Base-by-base conservation (phyloP, 164 flowering plant genomes). In the Magnolia officinalis region DNA sequence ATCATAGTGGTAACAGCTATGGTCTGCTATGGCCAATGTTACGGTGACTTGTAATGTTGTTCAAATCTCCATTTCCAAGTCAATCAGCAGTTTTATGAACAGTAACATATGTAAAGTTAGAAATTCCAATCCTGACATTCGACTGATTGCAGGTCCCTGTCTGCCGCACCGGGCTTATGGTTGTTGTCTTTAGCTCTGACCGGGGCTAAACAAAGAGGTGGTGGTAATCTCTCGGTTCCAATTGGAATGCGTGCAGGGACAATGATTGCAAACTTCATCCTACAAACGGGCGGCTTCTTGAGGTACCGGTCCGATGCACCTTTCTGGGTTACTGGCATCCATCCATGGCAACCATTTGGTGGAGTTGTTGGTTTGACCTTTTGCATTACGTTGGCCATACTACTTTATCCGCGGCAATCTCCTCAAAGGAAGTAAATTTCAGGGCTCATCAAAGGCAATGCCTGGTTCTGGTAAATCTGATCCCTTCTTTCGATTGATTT, bases 161-260 rank as follows among this genome's bases (percentile, higher is more conserved):
- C 55, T 78, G 90, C 90, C 52, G 80, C 91, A 13, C 99, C 99
- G 4, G 97, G 96, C 73, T 82, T 92, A 51, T 94, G 93, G 95
- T 80, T 92, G 64, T 80, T 93, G 68, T 92, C 99, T 45, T 66
- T 96, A 72, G 88, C 87, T 78, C 76, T 96, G 61, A 79, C 94
- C 11, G 98, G 97, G 71, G 83, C 83, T 64, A 89, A 89, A 63
- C 80, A 89, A 75, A 89, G 90, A 83, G 81, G 73, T 63, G 55
- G 83, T 70, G 97, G 98, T 20, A 86, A 90, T 82, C 97, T 96
- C 68, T 84, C 86, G 13, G 63, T 87, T 58, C 93, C 97, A 14
- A 88, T 92, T 66, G 99, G 99, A 75, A 64, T 96, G 21, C 96
- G 89, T 61, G 74, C 97, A 58, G 99, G 99, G 37, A 88, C 91